Percentiles rank a stretch among this genome's conserved stretches.
Evolutionary conservation across 148 eudicot species (phyloP).

Genomic region (Chenopodium berlandieri): DNA sequence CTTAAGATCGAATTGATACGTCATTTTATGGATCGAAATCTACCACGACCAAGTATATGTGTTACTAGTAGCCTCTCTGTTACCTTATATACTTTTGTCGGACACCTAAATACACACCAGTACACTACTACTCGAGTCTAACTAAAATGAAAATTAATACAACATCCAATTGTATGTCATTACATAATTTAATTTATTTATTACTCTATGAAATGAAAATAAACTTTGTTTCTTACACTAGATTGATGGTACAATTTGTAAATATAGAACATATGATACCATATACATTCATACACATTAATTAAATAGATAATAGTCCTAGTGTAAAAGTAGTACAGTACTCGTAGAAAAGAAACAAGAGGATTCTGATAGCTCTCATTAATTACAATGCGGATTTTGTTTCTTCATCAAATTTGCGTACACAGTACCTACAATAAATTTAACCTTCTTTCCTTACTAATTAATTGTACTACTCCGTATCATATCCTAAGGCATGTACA

Average conservation of each 20-base stretch:
- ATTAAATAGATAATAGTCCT: background rate
- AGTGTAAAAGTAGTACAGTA: background rate
- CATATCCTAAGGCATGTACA: constrained; percentile 61
- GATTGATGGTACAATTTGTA: too few relatives aligned
- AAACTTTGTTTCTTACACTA: background rate
- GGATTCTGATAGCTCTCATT: constrained; percentile 6
- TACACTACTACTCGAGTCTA: too few relatives aligned
- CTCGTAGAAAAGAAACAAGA: background rate
- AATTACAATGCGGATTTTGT: constrained; percentile 20
- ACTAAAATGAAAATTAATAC: too few relatives aligned
- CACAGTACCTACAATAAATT: constrained; percentile 16
- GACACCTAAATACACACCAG: too few relatives aligned
- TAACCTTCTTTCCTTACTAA: background rate
- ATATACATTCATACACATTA: background rate
- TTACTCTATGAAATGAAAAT: too few relatives aligned
- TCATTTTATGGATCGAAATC: too few relatives aligned
- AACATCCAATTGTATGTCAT: too few relatives aligned
- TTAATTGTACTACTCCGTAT: background rate
- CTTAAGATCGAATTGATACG: too few relatives aligned
- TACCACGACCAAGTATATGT: too few relatives aligned
- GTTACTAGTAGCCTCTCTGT: too few relatives aligned
- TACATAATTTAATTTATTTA: too few relatives aligned
- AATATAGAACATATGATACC: background rate
- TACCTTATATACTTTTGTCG: too few relatives aligned
- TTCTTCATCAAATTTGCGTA: constrained; percentile 20